Percentiles rank a stretch among this genome's conserved stretches.
phyloP scores from a whole-genome alignment of 176 grass and related monocot genomes.

The Stipa capillata region DNA sequence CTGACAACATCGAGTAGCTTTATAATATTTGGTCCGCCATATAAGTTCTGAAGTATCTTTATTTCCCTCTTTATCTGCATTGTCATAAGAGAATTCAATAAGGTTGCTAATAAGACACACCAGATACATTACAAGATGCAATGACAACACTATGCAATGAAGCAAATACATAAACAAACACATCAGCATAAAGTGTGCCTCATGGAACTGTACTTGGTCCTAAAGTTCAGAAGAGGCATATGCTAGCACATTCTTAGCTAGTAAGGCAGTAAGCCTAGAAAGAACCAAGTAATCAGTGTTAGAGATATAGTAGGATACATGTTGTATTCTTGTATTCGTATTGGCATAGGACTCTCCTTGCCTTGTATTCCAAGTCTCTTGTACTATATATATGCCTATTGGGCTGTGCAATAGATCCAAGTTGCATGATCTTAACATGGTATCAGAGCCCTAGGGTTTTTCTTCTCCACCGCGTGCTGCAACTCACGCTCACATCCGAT shows the following conservation, averaged over 20 bases:
- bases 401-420: too few species aligned
- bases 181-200: neutral
- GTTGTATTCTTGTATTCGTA: too few species aligned
- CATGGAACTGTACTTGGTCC: neutral
- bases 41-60: constrained; percentile 98
- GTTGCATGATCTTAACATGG: too few species aligned
- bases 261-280: neutral
- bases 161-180: neutral
- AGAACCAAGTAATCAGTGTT: neutral
- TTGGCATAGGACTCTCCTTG: too few species aligned
- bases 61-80: constrained; percentile 96
- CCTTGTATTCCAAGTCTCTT: too few species aligned
- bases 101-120: neutral
- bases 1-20: constrained; percentile 92
- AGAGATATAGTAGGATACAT: too few species aligned
- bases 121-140: neutral
- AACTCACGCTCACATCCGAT: too few species aligned
- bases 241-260: neutral
- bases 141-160: neutral
- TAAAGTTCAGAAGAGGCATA: neutral
- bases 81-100: constrained; percentile 5
- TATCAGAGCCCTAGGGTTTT: too few species aligned
- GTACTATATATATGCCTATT: too few species aligned
- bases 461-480: too few species aligned
- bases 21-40: constrained; percentile 82